Conservation (phyloP, 2,329 filamentous ascomycete species). For the Xylaria sp. region DNA sequence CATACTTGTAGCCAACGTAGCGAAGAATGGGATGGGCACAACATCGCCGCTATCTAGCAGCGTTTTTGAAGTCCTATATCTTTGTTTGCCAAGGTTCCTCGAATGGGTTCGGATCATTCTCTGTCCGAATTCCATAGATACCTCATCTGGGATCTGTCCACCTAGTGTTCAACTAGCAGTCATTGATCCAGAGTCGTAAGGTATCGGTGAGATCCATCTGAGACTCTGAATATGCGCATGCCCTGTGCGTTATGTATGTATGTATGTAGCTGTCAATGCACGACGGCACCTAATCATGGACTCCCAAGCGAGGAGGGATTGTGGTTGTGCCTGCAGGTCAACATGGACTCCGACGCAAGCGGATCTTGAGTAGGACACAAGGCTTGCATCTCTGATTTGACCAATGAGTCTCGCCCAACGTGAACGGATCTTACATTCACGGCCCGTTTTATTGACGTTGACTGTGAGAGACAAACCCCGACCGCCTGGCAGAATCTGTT, state of each 20-base stretch:
- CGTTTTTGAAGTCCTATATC: too few relatives aligned
- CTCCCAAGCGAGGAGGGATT: not conserved
- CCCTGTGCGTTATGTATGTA: too few relatives aligned
- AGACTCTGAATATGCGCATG: not conserved
- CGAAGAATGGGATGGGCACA: too few relatives aligned
- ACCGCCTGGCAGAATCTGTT: not conserved
- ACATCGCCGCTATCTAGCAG: too few relatives aligned
- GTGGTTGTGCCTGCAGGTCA: constrained; percentile 4
- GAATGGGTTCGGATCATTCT: too few relatives aligned
- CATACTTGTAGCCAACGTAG: too few relatives aligned
- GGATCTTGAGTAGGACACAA: constrained; percentile 13
- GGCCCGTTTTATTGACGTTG: not conserved
- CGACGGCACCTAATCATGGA: not conserved
- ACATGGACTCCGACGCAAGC: constrained; percentile 1
- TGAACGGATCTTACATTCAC: not conserved
- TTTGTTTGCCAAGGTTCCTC: too few relatives aligned
- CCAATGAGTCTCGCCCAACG: not conserved
- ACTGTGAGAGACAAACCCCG: not conserved
- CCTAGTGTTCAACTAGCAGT: not conserved
- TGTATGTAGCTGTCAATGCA: not conserved
- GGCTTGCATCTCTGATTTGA: constrained; percentile 15
- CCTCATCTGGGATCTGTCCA: not conserved
- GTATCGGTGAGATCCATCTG: not conserved
- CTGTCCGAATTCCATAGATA: not conserved
- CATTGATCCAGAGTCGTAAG: not conserved